Base-by-base conservation (phyloP, 2,329 filamentous ascomycete genomes). In the Xylogone sp. region DNA sequence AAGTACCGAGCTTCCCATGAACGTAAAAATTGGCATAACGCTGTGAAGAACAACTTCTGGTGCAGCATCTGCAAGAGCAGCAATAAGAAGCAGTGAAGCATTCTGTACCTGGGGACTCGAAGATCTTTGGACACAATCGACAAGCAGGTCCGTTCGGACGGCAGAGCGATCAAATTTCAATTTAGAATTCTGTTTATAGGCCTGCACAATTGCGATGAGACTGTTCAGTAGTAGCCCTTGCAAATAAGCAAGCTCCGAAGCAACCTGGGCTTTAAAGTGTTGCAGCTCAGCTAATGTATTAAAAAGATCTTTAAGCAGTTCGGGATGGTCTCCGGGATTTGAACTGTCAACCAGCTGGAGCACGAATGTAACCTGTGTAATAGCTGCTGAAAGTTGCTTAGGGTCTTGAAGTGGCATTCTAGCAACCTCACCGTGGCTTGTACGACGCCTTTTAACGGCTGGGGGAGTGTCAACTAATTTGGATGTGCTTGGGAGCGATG, bases 1-100 rank as follows among this genome's bases (percentile, higher is more conserved):
- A 46, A 99, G 79, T 19, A 97, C 86, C 3, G 90, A 96, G 43
- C 87, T 88, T 42, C 93, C 91, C 86, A 97, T 97, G 67, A 97
- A 97, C 0, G 94, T 97, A 72, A 99, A 99, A 48, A 99, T 93
- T 12, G 94, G 94, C 94, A 99, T 99, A 49, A 99, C 90, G 61
- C 91, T 97, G 71, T 99, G 93, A 52, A 99, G 78, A 2, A 99
- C 90, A 45, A 96, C 75, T 67, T 96, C 92, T 0, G 95, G 94
- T 0, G 90, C 90, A 59, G 92, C 88, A 39, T 87, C 87, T 20
- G 94, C 93, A 42, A 99, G 77, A 51, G 85, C 87, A 21, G 93
- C 91, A 52, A 97, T 89, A 21, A 99, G 76, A 8, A 97, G 81
- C 13, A 99, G 77, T 3, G 94, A 92, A 5, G 87, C 85, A 65